phyloP scores from a whole-genome alignment of 2,329 filamentous ascomycete genomes.

The Paraphaeosphaeria minitans region DNA sequence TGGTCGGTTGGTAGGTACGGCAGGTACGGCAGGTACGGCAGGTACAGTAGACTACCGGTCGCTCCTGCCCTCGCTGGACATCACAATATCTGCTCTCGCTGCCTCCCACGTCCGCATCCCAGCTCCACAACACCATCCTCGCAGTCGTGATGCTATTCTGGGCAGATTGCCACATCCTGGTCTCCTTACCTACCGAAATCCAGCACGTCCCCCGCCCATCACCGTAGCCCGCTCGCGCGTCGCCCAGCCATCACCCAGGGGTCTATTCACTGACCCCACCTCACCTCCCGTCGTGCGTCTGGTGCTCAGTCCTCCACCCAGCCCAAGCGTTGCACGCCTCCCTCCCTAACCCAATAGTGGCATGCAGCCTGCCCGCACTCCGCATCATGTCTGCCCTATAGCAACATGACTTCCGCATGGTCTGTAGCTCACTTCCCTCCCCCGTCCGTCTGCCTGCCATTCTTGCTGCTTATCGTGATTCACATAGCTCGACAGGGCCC shows the following conservation, averaged over 20 bases:
- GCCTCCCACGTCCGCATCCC: neutral
- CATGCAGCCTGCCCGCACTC: constrained; percentile 30
- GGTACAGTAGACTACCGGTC: neutral
- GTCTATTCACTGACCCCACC: constrained; percentile 27
- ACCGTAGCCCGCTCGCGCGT: constrained; percentile 18
- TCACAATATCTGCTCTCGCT: neutral
- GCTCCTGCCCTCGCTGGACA: neutral
- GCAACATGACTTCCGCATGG: constrained; percentile 35
- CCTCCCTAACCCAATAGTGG: constrained; percentile 31
- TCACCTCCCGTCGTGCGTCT: constrained; percentile 24
- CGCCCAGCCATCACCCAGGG: constrained; percentile 15
- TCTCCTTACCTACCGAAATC: neutral
- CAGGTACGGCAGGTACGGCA: too few species aligned
- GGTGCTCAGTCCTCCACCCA: constrained; percentile 31
- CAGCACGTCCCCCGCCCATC: constrained; percentile 30
- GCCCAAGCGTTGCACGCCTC: constrained; percentile 39
- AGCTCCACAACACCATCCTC: neutral
- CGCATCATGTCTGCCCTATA: constrained; percentile 35
- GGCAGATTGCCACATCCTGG: constrained; percentile 17
- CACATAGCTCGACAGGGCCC: constrained; percentile 27
- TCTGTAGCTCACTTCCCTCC: constrained; percentile 27
- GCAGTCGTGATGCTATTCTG: constrained; percentile 26
- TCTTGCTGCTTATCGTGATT: constrained; percentile 35
- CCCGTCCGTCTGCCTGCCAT: constrained; percentile 32
- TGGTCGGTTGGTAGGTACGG: too few species aligned